Evolutionary conservation across 805 yeast species (phyloP).

Genomic region (Candida vaughaniae): DNA sequence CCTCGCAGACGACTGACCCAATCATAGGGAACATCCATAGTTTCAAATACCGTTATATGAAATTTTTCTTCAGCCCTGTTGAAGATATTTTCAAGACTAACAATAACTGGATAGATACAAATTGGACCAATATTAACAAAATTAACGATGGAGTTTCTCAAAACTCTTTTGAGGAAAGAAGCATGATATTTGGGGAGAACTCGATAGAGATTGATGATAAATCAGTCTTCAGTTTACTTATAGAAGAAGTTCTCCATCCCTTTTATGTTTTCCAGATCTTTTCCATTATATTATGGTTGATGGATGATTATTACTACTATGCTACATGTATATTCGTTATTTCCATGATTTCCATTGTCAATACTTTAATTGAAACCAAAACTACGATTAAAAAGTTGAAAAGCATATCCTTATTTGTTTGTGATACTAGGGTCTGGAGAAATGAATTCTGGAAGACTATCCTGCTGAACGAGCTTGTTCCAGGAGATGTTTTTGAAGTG

Average conservation of each 20-base stretch:
- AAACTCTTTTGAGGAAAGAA: slow-evolving; percentile 65
- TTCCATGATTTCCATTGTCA: slow-evolving; percentile 74
- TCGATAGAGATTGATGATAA: slow-evolving; percentile 75
- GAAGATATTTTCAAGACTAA: slow-evolving; percentile 85
- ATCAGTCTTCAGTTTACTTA: slow-evolving; percentile 57
- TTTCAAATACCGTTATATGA: slow-evolving; percentile 81
- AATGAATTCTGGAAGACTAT: slow-evolving; percentile 90
- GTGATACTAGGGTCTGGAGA: slow-evolving; percentile 86
- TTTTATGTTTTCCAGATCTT: slow-evolving; percentile 93
- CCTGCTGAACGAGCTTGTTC: slow-evolving; percentile 77
- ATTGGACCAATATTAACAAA: slow-evolving; percentile 64
- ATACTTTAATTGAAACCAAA: slow-evolving; percentile 84
- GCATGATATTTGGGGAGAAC: slow-evolving; percentile 74
- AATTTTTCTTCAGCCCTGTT: slow-evolving; percentile 78
- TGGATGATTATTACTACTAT: slow-evolving; percentile 90
- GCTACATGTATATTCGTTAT: slow-evolving; percentile 90
- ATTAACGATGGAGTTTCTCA: slow-evolving; percentile 70
- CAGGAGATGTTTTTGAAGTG: slow-evolving; percentile 93
- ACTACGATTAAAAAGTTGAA: slow-evolving; percentile 69
- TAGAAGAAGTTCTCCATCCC: slow-evolving; percentile 92
- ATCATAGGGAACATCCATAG: slow-evolving; percentile 66
- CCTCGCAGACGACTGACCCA: slow-evolving; percentile 46
- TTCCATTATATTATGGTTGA: slow-evolving; percentile 86
- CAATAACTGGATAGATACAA: slow-evolving; percentile 79
- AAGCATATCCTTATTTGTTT: slow-evolving; percentile 69